A percentile compares a stretch with the other conserved stretches of the same genome.
phyloP scores from a whole-genome alignment of 306 rosid genomes.

The Castanopsis chinensis region DNA sequence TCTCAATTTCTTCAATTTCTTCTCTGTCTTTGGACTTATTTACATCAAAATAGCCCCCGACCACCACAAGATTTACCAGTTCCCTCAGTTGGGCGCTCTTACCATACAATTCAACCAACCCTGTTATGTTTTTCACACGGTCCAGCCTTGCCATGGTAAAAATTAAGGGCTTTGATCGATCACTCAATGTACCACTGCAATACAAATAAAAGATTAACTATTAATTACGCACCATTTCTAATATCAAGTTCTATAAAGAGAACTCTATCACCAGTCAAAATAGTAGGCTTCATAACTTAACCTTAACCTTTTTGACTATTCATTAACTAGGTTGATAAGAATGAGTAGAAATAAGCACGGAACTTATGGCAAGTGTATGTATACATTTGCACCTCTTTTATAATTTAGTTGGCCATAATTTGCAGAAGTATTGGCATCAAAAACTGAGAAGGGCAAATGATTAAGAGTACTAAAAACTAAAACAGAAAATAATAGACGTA shows the following conservation, averaged over 20 bases:
- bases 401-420: background rate
- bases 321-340: background rate
- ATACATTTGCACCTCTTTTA: background rate
- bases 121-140: conserved; percentile 71
- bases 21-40: conserved; percentile 83
- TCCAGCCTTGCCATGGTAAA: conserved; percentile 95
- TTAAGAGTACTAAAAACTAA: background rate
- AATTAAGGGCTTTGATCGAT: conserved; percentile 77
- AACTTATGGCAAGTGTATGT: background rate
- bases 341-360: background rate
- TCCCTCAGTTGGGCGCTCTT: conserved; percentile 77
- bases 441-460: conserved; percentile 10
- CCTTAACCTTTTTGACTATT: background rate
- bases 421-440: background rate
- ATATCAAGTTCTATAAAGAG: background rate
- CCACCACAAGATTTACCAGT: conserved; percentile 75
- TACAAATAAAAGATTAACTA: conserved; percentile 22
- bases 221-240: background rate
- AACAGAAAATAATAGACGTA: background rate
- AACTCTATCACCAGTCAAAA: background rate
- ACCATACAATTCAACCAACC: conserved; percentile 78
- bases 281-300: background rate
- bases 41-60: conserved; percentile 78
- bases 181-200: conserved; percentile 64
- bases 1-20: conserved; percentile 89